Evolutionary conservation across 371 early-diverging fungal genomes (phyloP), one percentile per base, ranked within the genome.

Genomic region (Massospora cicadina): DNA sequence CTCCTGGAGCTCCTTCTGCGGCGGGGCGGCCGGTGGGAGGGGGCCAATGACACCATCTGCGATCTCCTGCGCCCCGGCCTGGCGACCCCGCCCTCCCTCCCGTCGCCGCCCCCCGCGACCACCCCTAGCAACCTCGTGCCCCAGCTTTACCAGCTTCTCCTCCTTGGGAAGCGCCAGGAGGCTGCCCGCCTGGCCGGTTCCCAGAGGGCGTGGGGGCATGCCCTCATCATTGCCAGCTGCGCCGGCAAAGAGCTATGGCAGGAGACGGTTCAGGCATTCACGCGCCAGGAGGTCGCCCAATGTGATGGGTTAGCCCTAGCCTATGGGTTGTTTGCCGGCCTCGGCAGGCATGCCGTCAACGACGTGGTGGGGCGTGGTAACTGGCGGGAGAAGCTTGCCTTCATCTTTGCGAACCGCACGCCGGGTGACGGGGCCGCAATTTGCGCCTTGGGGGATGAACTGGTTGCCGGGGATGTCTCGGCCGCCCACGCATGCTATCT

Each of bases 401-500:
- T 91, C 66, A 84, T 93, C 60, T 72, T 93, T 31, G 85, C 92
- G 2, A 93, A 95, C 73, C 79, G 90, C 53, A 86, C 90, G 2
- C 78, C 85, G 0, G 83, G 85, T 2, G 90, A 91, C 71, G 68
- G 74, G 29, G 76, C 74, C 1, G 88, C 87, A 0, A 78, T 95
- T 28, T 72, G 81, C 25, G 77, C 79, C 7, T 69, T 95, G 27
- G 96, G 93, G 7, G 90, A 95, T 69, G 72, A 79, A 60, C 71
- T 95, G 66, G 67, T 71, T 62, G 70, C 72, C 29, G 76, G 73
- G 54, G 84, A 83, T 0, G 69, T 74, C n/a, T 73, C 76, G n/a
- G 86, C 86, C 7, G 87, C 92, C 1, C 92, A 93, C 66, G 77
- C 90, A 32, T 93, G 94, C 82, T 91, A 83, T 58, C 67, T 91